Evolutionary conservation across 768 basidiomycete genomes (phyloP), one percentile per base, ranked within the genome.

Genomic region (Trametes cinnabarina): DNA sequence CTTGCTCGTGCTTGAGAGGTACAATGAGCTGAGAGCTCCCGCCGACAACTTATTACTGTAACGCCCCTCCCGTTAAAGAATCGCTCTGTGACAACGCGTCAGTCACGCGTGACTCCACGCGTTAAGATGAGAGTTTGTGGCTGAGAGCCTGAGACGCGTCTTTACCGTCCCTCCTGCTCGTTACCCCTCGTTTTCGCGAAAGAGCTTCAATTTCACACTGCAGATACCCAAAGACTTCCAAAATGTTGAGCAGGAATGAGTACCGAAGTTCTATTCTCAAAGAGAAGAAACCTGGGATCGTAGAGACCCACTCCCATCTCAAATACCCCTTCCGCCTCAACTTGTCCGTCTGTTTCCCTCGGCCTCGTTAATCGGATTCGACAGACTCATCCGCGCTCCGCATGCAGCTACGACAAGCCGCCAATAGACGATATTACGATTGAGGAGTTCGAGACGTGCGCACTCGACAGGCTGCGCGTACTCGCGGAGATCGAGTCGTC

Each of bases 381-480:
- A 53, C 60, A 42, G 59, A 63, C 51, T 56, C 48, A 51, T 19
- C 39, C 43, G 39, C 35, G 2, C 15, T n/a, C 22, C 52, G 8
- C 41, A 10, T 20, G 15, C 26, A 97, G 94, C 72, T 98, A 99
- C 68, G 88, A 95, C 64, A 74, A 69, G 17, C 92, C 95, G 20
- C 97, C 97, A 19, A 71, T 81, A 15, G 87, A 86, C 55, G 94
- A 98, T 66, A 87, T 98, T 19, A 94, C 94, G 1, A 77, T 98
- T 17, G 97, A 98, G 70, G 91, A 98, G 62, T 99, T 99, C 64
- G 97, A 99, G 70, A 86, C 81, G 3, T 91, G 82, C 68, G 97
- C 97, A 0, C 78, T 99, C 20, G 86, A 96, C 63, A 78, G 97
- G 35, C 80, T 99, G 30, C 85, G 92, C 25, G 80, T 97, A 17